Evolutionary conservation across 768 basidiomycete genomes (phyloP).

Genomic region (Sporobolomyces phaffii): DNA sequence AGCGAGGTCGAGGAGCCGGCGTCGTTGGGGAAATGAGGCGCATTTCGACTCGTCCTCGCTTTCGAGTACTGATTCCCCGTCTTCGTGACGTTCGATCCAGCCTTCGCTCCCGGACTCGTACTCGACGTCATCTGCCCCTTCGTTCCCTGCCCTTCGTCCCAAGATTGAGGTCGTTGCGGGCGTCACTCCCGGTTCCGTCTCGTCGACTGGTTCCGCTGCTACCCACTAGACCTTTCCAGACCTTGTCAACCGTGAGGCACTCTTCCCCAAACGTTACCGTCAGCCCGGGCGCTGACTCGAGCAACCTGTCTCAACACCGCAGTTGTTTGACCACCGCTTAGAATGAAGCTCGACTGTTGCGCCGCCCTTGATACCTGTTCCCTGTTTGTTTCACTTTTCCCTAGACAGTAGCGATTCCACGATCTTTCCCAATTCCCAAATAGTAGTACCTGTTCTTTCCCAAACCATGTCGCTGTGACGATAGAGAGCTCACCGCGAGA

Average conservation of each 20-base stretch:
- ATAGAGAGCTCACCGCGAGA: no score
- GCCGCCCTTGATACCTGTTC: no score
- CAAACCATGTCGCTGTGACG: no score
- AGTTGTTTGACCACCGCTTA: no score
- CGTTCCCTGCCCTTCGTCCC: not conserved
- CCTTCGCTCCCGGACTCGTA: constrained; percentile 15
- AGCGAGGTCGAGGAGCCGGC: no score
- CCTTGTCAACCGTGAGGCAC: no score
- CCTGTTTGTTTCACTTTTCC: not conserved
- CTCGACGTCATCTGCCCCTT: not conserved
- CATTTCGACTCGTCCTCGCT: not conserved
- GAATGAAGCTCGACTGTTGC: no score
- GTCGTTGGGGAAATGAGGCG: not conserved
- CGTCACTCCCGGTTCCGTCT: not conserved
- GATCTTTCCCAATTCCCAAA: not conserved
- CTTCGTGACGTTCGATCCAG: no score
- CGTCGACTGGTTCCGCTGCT: constrained; percentile 4
- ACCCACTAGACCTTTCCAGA: constrained; percentile 14
- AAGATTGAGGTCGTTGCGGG: not conserved
- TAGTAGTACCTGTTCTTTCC: not conserved
- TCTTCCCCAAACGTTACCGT: no score
- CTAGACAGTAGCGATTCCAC: not conserved
- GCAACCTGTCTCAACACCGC: no score
- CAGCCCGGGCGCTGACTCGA: no score
- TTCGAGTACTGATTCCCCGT: no score